Conservation (phyloP, 768 basidiomycete species). For the Leccinum truebloodii region DNA sequence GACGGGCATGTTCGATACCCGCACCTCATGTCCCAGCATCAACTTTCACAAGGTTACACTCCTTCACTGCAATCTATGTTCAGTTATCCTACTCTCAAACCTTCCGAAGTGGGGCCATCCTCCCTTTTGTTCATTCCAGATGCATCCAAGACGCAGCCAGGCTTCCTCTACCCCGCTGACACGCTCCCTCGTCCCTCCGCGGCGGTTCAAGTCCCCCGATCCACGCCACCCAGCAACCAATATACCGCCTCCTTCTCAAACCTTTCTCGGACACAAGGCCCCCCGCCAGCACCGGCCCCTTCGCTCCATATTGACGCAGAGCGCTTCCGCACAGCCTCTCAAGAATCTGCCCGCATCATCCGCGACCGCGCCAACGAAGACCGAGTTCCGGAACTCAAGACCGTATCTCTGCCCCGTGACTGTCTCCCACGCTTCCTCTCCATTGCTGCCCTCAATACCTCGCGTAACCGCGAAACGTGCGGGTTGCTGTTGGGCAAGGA, state of each 20-base stretch:
- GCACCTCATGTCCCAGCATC: conserved; percentile 77
- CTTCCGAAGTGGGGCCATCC: conserved; percentile 36
- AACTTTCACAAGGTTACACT: conserved; percentile 73
- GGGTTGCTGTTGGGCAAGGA: conserved; percentile 78
- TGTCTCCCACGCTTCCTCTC: conserved; percentile 75
- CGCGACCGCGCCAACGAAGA: conserved; percentile 35
- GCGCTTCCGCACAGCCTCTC: conserved; percentile 35
- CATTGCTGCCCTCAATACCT: conserved; percentile 79
- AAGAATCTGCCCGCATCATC: conserved; percentile 36
- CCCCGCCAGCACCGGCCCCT: conserved; percentile 23
- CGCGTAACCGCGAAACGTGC: conserved; percentile 81
- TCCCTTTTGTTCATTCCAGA: conserved; percentile 49
- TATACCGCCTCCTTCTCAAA: conserved; percentile 27
- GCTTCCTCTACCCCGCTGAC: conserved; percentile 34
- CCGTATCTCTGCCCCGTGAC: conserved; percentile 67
- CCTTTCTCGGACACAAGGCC: conserved; percentile 28
- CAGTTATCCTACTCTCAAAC: conserved; percentile 35
- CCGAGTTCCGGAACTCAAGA: conserved; percentile 50
- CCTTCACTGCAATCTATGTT: conserved; percentile 83
- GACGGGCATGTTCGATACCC: conserved; percentile 58
- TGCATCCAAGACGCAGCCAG: conserved; percentile 24
- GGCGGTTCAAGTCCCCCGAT: conserved; percentile 18
- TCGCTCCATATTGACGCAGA: conserved; percentile 27
- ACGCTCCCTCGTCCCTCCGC: conserved; percentile 38
- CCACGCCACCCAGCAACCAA: conserved; percentile 11